Evolutionary conservation across 768 basidiomycete species (phyloP).

Genomic region (Pisolithus tinctorius): DNA sequence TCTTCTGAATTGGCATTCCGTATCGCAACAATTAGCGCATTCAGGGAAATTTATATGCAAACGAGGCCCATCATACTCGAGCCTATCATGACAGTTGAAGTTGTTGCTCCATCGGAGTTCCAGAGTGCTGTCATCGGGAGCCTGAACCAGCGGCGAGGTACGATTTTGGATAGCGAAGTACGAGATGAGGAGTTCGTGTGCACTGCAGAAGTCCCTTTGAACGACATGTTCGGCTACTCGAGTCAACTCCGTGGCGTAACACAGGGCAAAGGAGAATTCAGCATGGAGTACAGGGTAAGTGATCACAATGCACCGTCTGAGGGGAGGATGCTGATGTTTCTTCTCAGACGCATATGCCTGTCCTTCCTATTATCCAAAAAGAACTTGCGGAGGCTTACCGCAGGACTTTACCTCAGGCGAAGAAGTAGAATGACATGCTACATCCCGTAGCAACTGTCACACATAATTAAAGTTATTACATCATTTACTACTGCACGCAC

Average conservation of each 20-base stretch:
- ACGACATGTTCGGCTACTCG: constrained; percentile 98
- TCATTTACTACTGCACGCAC: no score
- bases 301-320: not conserved
- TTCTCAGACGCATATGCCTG: constrained; percentile 67
- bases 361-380: constrained; percentile 78
- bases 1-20: constrained; percentile 96
- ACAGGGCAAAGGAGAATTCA: constrained; percentile 92
- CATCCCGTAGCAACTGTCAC: no score
- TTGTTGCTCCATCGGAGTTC: constrained; percentile 93
- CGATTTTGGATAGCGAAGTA: constrained; percentile 92
- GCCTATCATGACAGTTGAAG: constrained; percentile 98
- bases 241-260: constrained; percentile 89
- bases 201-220: constrained; percentile 86
- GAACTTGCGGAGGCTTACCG: constrained; percentile 85
- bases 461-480: not conserved
- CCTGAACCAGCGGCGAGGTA: constrained; percentile 86
- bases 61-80: constrained; percentile 82
- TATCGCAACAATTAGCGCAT: constrained; percentile 83
- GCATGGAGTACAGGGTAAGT: constrained; percentile 71
- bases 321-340: not conserved
- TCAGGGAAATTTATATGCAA: constrained; percentile 80
- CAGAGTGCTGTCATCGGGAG: constrained; percentile 94
- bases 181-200: constrained; percentile 96
- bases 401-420: constrained; percentile 63
- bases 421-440: constrained; percentile 46